Evolutionary conservation across 73 alveolate species (phyloP).

Genomic region (Paramecium caudatum): DNA sequence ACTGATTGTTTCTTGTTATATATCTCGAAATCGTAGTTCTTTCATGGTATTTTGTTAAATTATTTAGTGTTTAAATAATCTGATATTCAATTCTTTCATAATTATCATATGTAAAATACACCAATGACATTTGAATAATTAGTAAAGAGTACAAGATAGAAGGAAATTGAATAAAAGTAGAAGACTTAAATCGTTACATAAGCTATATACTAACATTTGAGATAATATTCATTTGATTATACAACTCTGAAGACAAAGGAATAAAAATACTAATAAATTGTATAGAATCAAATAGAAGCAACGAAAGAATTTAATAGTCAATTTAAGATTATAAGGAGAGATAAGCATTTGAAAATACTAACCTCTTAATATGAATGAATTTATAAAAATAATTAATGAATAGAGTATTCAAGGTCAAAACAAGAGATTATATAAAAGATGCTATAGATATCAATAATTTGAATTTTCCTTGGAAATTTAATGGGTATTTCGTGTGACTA

Average conservation of each 20-base stretch:
- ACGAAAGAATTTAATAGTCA: conserved; percentile 22
- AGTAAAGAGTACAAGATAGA: conserved; percentile 38
- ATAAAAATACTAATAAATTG: conserved; percentile 3
- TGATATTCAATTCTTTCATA: conserved; percentile 26
- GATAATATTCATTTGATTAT: conserved; percentile 54
- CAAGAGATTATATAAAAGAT: conserved; percentile 46
- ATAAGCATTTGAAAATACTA: conserved; percentile 1
- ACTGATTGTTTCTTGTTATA: conserved; percentile 58
- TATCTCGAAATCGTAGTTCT: conserved; percentile 22
- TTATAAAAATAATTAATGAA: neutral
- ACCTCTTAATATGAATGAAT: conserved; percentile 61
- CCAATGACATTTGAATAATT: conserved; percentile 65
- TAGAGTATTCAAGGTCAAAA: conserved; percentile 41
- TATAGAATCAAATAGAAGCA: neutral
- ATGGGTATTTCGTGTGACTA: conserved; percentile 6
- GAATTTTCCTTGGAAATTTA: conserved; percentile 54
- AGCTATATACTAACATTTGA: conserved; percentile 23
- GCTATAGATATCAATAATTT: conserved; percentile 12
- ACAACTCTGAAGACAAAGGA: conserved; percentile 27
- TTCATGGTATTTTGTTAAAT: conserved; percentile 4
- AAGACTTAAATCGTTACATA: conserved; percentile 3
- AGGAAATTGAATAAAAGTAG: conserved; percentile 30
- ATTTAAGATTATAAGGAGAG: conserved; percentile 20
- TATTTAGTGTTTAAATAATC: conserved; percentile 25
- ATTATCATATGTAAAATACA: conserved; percentile 6